Evolutionary conservation across 2,329 filamentous ascomycete species (phyloP).

Genomic region (Whalleya microplaca): DNA sequence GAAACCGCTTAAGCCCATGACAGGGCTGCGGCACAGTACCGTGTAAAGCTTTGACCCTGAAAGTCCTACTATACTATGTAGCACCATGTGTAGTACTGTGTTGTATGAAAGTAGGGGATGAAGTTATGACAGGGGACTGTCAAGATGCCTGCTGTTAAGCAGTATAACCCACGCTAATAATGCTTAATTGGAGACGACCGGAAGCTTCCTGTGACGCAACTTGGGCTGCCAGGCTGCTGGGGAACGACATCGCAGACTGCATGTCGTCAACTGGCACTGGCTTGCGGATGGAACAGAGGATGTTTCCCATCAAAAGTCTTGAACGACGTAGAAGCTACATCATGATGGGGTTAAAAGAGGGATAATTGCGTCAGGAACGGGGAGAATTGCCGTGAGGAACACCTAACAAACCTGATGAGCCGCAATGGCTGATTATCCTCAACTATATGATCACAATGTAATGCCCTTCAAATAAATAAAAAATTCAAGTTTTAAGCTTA

Average conservation of each 20-base stretch:
- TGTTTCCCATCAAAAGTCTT: neutral
- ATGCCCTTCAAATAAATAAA: too few species aligned
- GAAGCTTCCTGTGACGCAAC: conserved; percentile 21
- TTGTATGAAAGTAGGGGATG: neutral
- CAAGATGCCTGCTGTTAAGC: conserved; percentile 23
- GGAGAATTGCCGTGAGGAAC: too few species aligned
- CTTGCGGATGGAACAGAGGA: neutral
- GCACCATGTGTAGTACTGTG: too few species aligned
- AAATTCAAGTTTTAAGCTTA: too few species aligned
- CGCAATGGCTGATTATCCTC: too few species aligned
- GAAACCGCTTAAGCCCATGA: conserved; percentile 37
- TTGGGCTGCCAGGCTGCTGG: too few species aligned
- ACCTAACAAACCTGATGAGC: too few species aligned
- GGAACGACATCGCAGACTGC: conserved; percentile 10
- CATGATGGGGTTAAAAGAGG: neutral
- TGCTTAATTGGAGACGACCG: conserved; percentile 27
- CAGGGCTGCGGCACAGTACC: conserved; percentile 23
- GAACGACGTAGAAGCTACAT: neutral
- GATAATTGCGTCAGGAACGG: too few species aligned
- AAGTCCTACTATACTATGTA: too few species aligned
- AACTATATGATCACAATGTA: too few species aligned
- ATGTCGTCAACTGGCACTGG: neutral
- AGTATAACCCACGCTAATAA: conserved; percentile 26
- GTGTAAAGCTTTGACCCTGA: conserved; percentile 23
- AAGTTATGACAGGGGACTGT: conserved; percentile 18